phyloP scores from a whole-genome alignment of 305 asterid species.

The Salvia sclarea region DNA sequence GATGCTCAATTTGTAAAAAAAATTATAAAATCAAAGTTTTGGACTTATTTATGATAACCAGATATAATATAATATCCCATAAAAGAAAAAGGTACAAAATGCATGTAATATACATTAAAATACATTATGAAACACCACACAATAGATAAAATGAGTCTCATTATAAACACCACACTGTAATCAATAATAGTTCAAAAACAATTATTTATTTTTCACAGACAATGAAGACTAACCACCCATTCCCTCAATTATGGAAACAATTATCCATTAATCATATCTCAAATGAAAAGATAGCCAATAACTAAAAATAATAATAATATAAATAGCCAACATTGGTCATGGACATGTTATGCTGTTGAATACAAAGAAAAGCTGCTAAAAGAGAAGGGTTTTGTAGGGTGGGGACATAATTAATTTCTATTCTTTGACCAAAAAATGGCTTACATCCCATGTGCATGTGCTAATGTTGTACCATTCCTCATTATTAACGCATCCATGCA shows the following conservation, averaged over 20 bases:
- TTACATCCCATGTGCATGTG: slow-evolving; percentile 38
- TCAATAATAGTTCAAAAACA: no score
- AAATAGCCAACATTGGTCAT: slow-evolving; percentile 21
- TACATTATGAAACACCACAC: no score
- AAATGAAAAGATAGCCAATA: not conserved
- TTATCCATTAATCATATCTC: slow-evolving; percentile 10
- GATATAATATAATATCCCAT: no score
- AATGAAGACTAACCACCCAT: not conserved
- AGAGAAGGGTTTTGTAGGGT: slow-evolving; percentile 4
- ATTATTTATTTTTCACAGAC: not conserved
- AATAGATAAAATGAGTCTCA: no score
- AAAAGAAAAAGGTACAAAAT: no score
- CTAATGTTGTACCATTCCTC: slow-evolving; percentile 3
- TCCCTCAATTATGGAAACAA: slow-evolving; percentile 17
- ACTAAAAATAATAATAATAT: not conserved
- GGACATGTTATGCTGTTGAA: slow-evolving; percentile 20
- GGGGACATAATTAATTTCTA: slow-evolving; percentile 23
- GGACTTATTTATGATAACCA: no score
- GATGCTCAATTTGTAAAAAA: no score
- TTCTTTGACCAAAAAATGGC: slow-evolving; percentile 36
- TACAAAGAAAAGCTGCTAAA: slow-evolving; percentile 29
- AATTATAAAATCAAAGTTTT: no score
- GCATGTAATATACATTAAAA: no score
- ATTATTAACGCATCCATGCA: slow-evolving; percentile 25
- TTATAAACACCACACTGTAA: no score